Base-by-base conservation (phyloP, 2,329 filamentous ascomycete genomes). In the Coniochaeta prunicola region DNA sequence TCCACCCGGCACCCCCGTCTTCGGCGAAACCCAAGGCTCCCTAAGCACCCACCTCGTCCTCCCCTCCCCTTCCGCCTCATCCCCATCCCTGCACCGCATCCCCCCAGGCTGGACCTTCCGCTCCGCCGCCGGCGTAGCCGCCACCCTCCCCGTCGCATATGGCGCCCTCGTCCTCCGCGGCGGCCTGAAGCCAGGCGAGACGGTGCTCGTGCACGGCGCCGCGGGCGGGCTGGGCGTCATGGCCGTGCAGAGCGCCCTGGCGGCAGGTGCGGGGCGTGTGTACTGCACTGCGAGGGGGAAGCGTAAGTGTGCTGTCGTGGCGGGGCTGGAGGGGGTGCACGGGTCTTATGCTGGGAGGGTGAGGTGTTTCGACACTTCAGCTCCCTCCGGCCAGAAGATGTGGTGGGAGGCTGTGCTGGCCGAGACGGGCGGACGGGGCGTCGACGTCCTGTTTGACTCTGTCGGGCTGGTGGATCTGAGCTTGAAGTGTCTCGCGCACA, bases 401-500 rank as follows among this genome's bases (percentile, higher is more conserved):
- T 87, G 83, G 84, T 78, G 77, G 65, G 70, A 78, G n/a, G 64
- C 72, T 15, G 77, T 86, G 2, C 69, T 76, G n/a, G 67, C 70
- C 2, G 61, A 78, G 21, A 85, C 81, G 0, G 62, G 67, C 1
- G 76, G 77, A 0, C 70, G 73, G 31, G 83, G 83, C 0, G 82
- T 81, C 1, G 77, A 86, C 69, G 74, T 84, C 0, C 79, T 85
- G 13, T 81, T 81, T 64, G 83, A 87, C 69, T 76, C 78, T 8
- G 81, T 85, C 12, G 83, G 83, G 0, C 73, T 82, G 26, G 80
- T 86, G 8, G 76, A 80, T 60, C 76, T 76, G 59, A 81, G 79
- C 40, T 66, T 86, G 30, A 77, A 77, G 59, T 83, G 81, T 62
- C 68, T 83, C 33, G 80, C 74, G 26, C 79, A 83, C 65, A 74